These are phyloP conservation scores for Madurella mycetomatis DNA, from an alignment of 2,329 filamentous ascomycete genomes.

Conservation along the genomic window DNA sequence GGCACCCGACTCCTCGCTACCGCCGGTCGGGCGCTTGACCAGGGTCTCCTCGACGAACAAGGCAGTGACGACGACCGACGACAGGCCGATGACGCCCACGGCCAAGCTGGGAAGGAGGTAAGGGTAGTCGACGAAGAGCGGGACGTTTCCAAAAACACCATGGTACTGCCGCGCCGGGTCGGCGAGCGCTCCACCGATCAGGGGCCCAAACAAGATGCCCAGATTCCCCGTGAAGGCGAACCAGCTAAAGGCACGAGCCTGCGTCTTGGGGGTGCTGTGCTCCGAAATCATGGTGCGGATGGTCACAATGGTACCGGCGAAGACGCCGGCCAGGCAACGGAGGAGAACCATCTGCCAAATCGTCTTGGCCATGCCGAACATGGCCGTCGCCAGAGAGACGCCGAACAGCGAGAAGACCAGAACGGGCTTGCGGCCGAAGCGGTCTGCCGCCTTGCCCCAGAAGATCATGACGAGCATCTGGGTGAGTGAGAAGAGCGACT, in stretches of 20 bases:
- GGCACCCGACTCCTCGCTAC: constrained; percentile 15
- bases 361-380: constrained; percentile 64
- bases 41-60: constrained; percentile 63
- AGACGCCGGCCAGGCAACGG: constrained; percentile 66
- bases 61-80: constrained; percentile 46
- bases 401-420: constrained; percentile 64
- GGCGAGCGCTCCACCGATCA: constrained; percentile 65
- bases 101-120: constrained; percentile 63
- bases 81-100: constrained; percentile 50
- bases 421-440: constrained; percentile 66
- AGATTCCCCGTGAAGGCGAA: constrained; percentile 73
- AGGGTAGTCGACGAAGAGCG: constrained; percentile 60
- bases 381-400: constrained; percentile 52
- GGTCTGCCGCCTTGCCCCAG: constrained; percentile 67
- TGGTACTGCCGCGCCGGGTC: constrained; percentile 63
- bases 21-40: constrained; percentile 16
- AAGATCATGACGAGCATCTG: constrained; percentile 74
- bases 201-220: constrained; percentile 67
- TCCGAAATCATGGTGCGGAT: constrained; percentile 75
- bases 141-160: constrained; percentile 46
- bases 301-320: constrained; percentile 69
- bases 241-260: constrained; percentile 69
- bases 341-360: constrained; percentile 73
- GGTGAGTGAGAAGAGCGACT: constrained; percentile 67
- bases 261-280: constrained; percentile 63